phyloP scores from a whole-genome alignment of 495 filamentous ascomycete genomes.

The Bombardia bombarda region DNA sequence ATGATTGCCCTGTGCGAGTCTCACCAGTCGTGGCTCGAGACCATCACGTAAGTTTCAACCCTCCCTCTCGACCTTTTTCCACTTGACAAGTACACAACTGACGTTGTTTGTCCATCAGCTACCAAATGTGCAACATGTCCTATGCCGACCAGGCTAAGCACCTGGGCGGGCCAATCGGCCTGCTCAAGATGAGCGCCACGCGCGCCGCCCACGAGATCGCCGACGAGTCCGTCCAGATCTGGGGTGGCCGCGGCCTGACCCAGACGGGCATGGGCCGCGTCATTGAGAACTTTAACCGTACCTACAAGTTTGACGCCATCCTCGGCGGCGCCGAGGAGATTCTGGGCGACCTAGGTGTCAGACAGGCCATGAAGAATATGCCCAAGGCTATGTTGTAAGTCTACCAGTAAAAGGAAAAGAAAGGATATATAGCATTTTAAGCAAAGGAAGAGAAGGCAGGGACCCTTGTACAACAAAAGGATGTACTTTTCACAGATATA shows the following conservation, averaged over 20 bases:
- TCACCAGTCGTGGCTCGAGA: conserved; percentile 80
- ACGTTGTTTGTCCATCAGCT: conserved; percentile 24
- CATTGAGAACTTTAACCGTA: conserved; percentile 74
- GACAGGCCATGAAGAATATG: conserved; percentile 75
- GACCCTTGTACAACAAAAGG: no score
- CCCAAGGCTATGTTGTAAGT: conserved; percentile 80
- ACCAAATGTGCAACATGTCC: conserved; percentile 83
- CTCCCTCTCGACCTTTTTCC: not conserved
- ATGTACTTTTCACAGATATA: no score
- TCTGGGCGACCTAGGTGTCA: conserved; percentile 70
- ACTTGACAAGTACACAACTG: not conserved
- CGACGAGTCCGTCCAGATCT: conserved; percentile 78
- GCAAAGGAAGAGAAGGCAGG: no score
- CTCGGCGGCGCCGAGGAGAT: conserved; percentile 81
- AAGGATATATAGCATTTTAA: not conserved
- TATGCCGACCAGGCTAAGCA: conserved; percentile 70
- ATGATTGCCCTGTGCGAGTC: conserved; percentile 80
- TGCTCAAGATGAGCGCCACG: conserved; percentile 74
- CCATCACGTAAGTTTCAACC: conserved; percentile 38
- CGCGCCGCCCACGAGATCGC: conserved; percentile 73
- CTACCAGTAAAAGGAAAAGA: not conserved
- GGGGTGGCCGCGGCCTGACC: conserved; percentile 73
- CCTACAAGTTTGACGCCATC: conserved; percentile 86
- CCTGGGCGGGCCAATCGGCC: conserved; percentile 73
- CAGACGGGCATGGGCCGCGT: conserved; percentile 75